Conservation (phyloP, 495 filamentous ascomycete genomes). For the Penicillium longicatenatum region DNA sequence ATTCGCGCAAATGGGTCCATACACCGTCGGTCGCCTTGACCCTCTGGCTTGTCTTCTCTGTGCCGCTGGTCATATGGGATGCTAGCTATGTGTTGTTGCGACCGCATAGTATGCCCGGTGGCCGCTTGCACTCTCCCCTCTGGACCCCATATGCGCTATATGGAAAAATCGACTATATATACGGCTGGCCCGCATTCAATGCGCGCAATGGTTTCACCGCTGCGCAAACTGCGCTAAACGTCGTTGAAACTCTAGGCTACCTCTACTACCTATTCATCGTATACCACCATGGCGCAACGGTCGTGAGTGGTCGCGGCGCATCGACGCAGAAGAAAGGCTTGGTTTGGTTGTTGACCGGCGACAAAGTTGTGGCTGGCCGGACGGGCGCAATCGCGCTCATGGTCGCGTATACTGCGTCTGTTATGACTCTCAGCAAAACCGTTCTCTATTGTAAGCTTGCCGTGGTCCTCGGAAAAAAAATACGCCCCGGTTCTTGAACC, state of each 20-base stretch:
- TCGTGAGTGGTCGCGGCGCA: constrained; percentile 31
- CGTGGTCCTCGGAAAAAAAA: background rate
- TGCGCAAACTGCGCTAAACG: constrained; percentile 74
- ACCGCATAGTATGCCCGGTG: constrained; percentile 82
- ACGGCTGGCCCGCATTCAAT: constrained; percentile 78
- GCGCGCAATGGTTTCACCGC: constrained; percentile 75
- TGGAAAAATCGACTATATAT: constrained; percentile 77
- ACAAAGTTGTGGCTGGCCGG: constrained; percentile 57
- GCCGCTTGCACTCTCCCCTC: constrained; percentile 70
- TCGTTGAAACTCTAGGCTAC: constrained; percentile 73
- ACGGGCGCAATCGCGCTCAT: constrained; percentile 65
- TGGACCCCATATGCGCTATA: constrained; percentile 84
- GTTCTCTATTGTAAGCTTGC: constrained; percentile 73
- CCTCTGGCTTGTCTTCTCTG: constrained; percentile 74
- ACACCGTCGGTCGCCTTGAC: constrained; percentile 65
- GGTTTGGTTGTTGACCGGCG: constrained; percentile 47
- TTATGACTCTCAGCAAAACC: constrained; percentile 90
- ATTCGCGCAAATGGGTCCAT: constrained; percentile 59
- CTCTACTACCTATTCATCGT: constrained; percentile 67
- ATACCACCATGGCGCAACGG: constrained; percentile 46
- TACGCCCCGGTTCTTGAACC: constrained; percentile 14
- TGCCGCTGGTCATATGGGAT: constrained; percentile 86
- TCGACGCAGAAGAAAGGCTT: constrained; percentile 38
- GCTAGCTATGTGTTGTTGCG: constrained; percentile 77
- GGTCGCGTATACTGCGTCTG: constrained; percentile 64